Percentiles rank a stretch among this genome's conserved stretches.
These are phyloP conservation scores for Xanthoconium separans DNA, from an alignment of 1,284 basidiomycete genomes.

Conservation along the genomic window DNA sequence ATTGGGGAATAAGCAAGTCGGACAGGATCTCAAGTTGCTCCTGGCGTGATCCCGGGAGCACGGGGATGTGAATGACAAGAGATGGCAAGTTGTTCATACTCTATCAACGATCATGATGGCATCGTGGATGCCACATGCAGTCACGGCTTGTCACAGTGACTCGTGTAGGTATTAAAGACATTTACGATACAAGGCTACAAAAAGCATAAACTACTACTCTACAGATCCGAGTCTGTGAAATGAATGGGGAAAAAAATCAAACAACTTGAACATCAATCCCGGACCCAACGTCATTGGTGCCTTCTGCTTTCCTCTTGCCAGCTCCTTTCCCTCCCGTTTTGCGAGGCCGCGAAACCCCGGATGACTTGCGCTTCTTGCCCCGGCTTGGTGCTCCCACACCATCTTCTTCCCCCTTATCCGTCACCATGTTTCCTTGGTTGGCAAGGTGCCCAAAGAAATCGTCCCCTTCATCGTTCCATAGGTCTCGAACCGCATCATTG, in stretches of 20 bases:
- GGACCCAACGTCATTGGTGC: slow-evolving; percentile 22
- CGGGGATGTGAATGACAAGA: not conserved
- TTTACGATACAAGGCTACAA: slow-evolving; percentile 33
- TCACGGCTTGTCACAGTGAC: not conserved
- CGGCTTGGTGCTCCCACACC: slow-evolving; percentile 20
- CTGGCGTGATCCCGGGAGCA: not conserved
- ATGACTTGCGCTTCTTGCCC: slow-evolving; percentile 37
- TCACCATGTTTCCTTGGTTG: slow-evolving; percentile 19
- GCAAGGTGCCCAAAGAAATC: slow-evolving; percentile 70
- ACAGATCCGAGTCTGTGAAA: slow-evolving; percentile 22
- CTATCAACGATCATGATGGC: not conserved
- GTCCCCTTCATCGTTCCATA: slow-evolving; percentile 83
- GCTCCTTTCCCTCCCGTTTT: slow-evolving; percentile 34
- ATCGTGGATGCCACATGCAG: not conserved
- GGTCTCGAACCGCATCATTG: slow-evolving; percentile 54
- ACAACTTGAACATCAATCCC: slow-evolving; percentile 26
- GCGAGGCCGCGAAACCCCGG: slow-evolving; percentile 23
- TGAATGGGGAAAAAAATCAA: slow-evolving; percentile 12
- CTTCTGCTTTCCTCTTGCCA: slow-evolving; percentile 33
- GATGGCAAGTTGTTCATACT: not conserved
- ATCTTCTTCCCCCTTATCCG: slow-evolving; percentile 41
- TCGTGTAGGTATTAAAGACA: slow-evolving; percentile 29
- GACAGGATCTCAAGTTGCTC: too few species aligned
- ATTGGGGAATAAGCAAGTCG: slow-evolving; percentile 37
- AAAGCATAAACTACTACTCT: slow-evolving; percentile 28